Base-by-base conservation (phyloP, 345 rosid genomes). In the Eucalyptus urophylla region DNA sequence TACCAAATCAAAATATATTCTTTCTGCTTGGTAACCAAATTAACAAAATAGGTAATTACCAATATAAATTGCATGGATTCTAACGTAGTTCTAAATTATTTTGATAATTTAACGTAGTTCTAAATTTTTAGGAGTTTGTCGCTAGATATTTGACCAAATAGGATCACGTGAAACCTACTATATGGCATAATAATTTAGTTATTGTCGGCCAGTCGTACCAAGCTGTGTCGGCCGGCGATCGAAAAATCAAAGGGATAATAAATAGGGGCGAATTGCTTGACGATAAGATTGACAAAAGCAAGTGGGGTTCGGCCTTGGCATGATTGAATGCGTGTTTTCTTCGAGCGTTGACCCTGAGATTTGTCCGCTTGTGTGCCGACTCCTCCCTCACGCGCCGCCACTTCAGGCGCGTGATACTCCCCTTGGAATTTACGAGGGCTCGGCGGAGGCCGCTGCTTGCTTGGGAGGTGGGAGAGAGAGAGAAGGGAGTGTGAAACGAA, bases 131-230 rank as follows among this genome's bases (percentile, higher is more conserved):
- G 0, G 24, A 53, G 4, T 53, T 53, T 53, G 24, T 19, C 2
- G 1, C 0, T 1, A 53, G 0, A 2, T 19, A 53, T 19, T 53
- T 19, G 56, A 53, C 5, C 24, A 53, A 19, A 53, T 53, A 53
- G 5, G 2, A 53, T 53, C 56, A 60, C 31, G 3, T 60, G 31
- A 60, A 60, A 60, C 0, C 67, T 60, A 27, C 7, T 27, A 27
- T 27, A 60, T 60, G 8, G 0, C 16, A 7, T 60, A 27, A 29
- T 60, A 27, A 60, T 60, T 13, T 5, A 60, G 7, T 60, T 5
- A 27, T 60, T 60, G 31, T 60, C 4, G 31, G 15, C 15, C 8
- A 6, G 31, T 29, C 31, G 31, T 27, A 60, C 31, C 8, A 60
- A 27, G 16, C 2, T 4, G 16, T 12, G 31, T 60, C 3, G 67